Evolutionary conservation across 495 filamentous ascomycete species (phyloP), one percentile per base, ranked within the genome.

Genomic region (Glarea lozoyensis): DNA sequence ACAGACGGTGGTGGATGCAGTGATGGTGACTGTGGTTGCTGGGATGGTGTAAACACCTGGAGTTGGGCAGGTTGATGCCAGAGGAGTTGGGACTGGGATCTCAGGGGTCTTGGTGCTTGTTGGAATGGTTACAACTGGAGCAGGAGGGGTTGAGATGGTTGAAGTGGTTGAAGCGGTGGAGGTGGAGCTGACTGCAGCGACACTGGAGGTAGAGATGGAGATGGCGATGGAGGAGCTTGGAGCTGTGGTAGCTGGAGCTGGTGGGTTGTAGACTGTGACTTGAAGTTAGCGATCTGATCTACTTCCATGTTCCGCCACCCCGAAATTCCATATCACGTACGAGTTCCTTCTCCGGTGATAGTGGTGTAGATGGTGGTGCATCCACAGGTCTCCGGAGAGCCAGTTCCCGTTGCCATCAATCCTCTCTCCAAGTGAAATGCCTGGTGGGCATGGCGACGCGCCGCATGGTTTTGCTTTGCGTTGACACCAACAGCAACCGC

Each of bases 21-120:
- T 78, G 42, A 92, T 63, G 21, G 78, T 81, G 36, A 88, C 49
- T 42, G 83, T 89, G 35, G 76, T 82, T 25, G 81, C 82, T 35
- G 84, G 82, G 70, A 89, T 78, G 52, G 84, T 88, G 73, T 87
- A 90, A 48, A 68, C 70, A 60, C 85, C 85, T 41, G 85, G 77
- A 17, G 76, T 79, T 27, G 76, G 64, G 77, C 74, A 85, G 39
- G 69, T 78, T 63, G 81, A 80, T 21, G 81, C 67, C 37, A 70
- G 67, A 22, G 76, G 70, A 15, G 83, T 85, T 17, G 86, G 84
- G 41, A 86, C 67, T 40, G 62, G 54, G 31, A 42, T 33, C 49
- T 11, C 12, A 4, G 50, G 16, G 47, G 38, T 36, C 30, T 29
- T 24, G 50, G 50, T 33, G 51, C 48, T 37, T 51, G 52, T 34